These are phyloP conservation scores for Tarenaya hassleriana DNA, from an alignment of 345 rosid species.

Conservation along the genomic window DNA sequence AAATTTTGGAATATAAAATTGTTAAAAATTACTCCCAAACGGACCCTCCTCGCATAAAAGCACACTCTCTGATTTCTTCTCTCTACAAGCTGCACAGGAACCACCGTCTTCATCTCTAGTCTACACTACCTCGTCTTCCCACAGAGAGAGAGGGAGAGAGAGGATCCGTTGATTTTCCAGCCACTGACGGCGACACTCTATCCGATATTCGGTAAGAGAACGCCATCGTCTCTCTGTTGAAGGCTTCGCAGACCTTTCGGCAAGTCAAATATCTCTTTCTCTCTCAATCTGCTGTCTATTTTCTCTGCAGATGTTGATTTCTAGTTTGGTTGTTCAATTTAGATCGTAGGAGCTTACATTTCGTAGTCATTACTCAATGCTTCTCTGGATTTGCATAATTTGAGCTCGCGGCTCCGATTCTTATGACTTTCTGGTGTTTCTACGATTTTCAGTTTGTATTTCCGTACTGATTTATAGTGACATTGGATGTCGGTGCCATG, in stretches of 20 bases:
- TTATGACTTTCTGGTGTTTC: neutral
- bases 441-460: neutral
- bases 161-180: slow-evolving; percentile 19
- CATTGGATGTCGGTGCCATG: neutral
- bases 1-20: no score
- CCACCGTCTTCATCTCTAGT: no score
- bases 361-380: slow-evolving; percentile 7
- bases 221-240: no score
- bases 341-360: slow-evolving; percentile 14
- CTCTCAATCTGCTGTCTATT: neutral
- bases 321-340: neutral
- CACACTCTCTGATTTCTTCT: slow-evolving; percentile 25
- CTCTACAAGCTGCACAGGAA: slow-evolving; percentile 25
- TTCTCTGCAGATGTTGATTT: slow-evolving; percentile 18
- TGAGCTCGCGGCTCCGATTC: slow-evolving; percentile 13
- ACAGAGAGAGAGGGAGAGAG: slow-evolving; percentile 10
- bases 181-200: slow-evolving; percentile 14
- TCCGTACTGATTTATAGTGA: neutral
- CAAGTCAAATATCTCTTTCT: slow-evolving; percentile 6
- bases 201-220: slow-evolving; percentile 26
- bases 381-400: slow-evolving; percentile 8
- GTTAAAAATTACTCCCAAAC: neutral
- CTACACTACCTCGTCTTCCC: slow-evolving; percentile 19
- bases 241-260: no score
- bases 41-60: slow-evolving; percentile 17